These are phyloP conservation scores for Batrachochytrium dendrobatidis DNA, from an alignment of 371 early-diverging fungal species.

Conservation along the genomic window DNA sequence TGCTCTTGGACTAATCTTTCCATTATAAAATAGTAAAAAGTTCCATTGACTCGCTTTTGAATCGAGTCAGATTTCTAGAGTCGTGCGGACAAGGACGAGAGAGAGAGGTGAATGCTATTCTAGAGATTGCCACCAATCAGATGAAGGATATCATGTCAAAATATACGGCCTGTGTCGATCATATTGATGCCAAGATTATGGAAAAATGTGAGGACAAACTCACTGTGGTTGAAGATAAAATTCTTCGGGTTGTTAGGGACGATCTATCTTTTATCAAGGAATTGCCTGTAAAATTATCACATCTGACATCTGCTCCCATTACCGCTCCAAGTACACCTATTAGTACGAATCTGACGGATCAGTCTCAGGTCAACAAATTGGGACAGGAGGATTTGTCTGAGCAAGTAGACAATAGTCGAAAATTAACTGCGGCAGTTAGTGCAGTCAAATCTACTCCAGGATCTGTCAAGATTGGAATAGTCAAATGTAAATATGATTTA, in stretches of 20 bases:
- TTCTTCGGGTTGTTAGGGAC: conserved; percentile 8
- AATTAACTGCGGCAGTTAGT: no score
- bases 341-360: no score
- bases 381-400: no score
- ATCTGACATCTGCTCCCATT: not conserved
- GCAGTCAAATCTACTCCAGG: no score
- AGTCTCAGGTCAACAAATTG: no score
- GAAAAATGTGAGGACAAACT: conserved; percentile 18
- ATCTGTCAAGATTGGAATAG: no score
- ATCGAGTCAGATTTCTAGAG: conserved; percentile 22
- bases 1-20: not conserved
- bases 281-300: not conserved
- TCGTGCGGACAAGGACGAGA: conserved; percentile 14
- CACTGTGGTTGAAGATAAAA: conserved; percentile 14
- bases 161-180: conserved; percentile 11
- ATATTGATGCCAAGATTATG: conserved; percentile 15
- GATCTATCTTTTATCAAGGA: not conserved
- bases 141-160: conserved; percentile 12
- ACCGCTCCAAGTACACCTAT: no score
- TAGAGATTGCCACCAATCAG: conserved; percentile 16
- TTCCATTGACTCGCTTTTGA: conserved; percentile 21
- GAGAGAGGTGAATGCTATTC: conserved; percentile 32
- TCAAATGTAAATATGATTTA: no score
- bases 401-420: no score
- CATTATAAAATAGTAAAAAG: conserved; percentile 18